Conservation (phyloP, 108 stramenopile genomes). For the Nannochloropsis salina region DNA sequence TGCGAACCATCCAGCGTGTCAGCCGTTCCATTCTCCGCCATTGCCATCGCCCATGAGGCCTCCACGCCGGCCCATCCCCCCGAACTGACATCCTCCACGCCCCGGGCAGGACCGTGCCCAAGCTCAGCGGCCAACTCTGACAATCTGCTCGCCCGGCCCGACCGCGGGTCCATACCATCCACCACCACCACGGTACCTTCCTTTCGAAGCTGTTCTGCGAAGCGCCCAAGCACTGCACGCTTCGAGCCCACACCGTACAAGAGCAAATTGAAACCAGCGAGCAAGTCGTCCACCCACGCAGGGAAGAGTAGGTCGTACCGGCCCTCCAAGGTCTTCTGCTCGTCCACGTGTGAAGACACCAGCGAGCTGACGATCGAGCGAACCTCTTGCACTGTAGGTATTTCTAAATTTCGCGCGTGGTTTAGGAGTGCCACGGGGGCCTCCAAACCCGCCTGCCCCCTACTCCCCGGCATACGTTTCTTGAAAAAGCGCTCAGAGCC, state of each 20-base stretch:
- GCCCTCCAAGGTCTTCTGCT: not conserved
- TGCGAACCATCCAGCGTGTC: not conserved
- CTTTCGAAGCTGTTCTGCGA: not conserved
- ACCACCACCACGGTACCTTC: not conserved
- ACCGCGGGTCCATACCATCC: not conserved
- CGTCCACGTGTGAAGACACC: not conserved
- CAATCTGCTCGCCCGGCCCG: not conserved
- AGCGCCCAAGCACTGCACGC: not conserved
- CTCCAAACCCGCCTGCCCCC: not conserved
- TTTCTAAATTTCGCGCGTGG: not conserved
- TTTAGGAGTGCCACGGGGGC: not conserved
- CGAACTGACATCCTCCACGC: not conserved
- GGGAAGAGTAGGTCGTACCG: not conserved
- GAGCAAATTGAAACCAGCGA: not conserved
- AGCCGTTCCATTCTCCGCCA: not conserved
- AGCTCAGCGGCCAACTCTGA: not conserved
- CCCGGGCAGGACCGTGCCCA: not conserved
- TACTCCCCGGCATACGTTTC: not conserved
- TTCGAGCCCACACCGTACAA: not conserved
- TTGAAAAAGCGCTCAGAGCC: not conserved
- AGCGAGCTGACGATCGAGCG: not conserved
- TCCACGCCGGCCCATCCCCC: not conserved
- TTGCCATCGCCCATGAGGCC: not conserved
- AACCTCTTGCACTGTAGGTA: not conserved
- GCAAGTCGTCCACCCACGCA: slow-evolving; percentile 19